Conservation (phyloP, 2,329 filamentous ascomycete genomes). For the Fusarium odoratissimum region DNA sequence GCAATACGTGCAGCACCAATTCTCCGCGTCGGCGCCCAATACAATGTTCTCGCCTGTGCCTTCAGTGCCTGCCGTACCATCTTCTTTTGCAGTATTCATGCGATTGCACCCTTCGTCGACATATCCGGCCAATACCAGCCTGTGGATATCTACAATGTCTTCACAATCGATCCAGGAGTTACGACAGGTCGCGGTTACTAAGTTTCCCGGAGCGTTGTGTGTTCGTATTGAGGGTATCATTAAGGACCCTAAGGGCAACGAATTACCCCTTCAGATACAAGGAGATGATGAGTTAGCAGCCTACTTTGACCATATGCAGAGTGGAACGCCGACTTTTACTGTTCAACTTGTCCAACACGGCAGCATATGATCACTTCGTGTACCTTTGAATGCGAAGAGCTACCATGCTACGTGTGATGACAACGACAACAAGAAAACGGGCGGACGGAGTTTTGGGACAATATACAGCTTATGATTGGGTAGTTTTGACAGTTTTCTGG, state of each 20-base stretch:
- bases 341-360: conserved; percentile 53
- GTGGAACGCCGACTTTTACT: conserved; percentile 56
- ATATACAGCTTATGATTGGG: conserved; percentile 27
- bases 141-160: conserved; percentile 75
- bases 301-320: conserved; percentile 74
- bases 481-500: neutral
- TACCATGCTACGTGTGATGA: neutral
- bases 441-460: conserved; percentile 41
- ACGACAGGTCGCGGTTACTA: conserved; percentile 68
- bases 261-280: conserved; percentile 73
- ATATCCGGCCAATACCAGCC: conserved; percentile 59
- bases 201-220: conserved; percentile 70
- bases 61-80: conserved; percentile 34
- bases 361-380: conserved; percentile 4
- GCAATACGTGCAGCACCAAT: conserved; percentile 48
- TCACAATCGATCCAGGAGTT: conserved; percentile 70
- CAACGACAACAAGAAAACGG: conserved; percentile 17
- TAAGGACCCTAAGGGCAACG: conserved; percentile 67
- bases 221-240: conserved; percentile 74
- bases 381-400: neutral
- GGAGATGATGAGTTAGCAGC: conserved; percentile 78
- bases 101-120: conserved; percentile 74
- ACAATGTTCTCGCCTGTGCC: conserved; percentile 42
- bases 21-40: conserved; percentile 38
- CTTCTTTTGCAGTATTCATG: conserved; percentile 71